Evolutionary conservation across 108 stramenopile species (phyloP).

Genomic region (Seminavis robusta): DNA sequence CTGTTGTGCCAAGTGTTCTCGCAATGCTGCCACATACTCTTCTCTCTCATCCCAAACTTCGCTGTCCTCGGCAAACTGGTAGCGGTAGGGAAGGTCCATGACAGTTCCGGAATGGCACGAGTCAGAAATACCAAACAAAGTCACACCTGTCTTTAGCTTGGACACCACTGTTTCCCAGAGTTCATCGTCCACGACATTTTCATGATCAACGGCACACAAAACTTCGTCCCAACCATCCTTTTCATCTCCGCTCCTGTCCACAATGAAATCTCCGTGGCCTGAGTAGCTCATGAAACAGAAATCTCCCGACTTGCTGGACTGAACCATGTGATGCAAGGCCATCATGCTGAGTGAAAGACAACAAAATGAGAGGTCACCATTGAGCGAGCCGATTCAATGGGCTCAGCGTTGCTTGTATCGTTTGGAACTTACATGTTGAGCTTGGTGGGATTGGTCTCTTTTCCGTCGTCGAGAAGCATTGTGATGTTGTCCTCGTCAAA

Average conservation of each 20-base stretch:
- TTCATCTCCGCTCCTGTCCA: no score
- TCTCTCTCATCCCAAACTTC: no score
- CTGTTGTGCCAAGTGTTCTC: no score
- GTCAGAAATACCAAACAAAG: slow-evolving; percentile 49
- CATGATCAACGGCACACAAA: slow-evolving; percentile 75
- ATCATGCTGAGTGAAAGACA: slow-evolving; percentile 65
- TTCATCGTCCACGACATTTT: slow-evolving; percentile 66
- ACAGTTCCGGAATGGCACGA: slow-evolving; percentile 89
- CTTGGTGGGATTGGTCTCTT: slow-evolving; percentile 57
- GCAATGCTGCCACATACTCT: no score
- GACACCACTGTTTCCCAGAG: slow-evolving; percentile 65
- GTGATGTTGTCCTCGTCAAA: slow-evolving; percentile 70
- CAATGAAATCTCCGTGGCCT: slow-evolving; percentile 21
- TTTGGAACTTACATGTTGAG: slow-evolving; percentile 78
- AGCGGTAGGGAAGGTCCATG: slow-evolving; percentile 67
- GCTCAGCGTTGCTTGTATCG: no score
- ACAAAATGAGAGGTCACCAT: no score
- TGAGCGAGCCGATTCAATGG: no score
- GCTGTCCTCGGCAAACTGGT: no score
- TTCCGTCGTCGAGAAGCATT: slow-evolving; percentile 89
- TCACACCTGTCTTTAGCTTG: slow-evolving; percentile 64
- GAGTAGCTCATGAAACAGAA: slow-evolving; percentile 58
- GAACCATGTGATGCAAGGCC: slow-evolving; percentile 50
- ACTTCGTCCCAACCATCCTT: slow-evolving; percentile 84
- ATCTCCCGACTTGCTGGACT: slow-evolving; percentile 52